Conservation (phyloP, 2,329 filamentous ascomycete genomes). For the Verticillium alfalfae region DNA sequence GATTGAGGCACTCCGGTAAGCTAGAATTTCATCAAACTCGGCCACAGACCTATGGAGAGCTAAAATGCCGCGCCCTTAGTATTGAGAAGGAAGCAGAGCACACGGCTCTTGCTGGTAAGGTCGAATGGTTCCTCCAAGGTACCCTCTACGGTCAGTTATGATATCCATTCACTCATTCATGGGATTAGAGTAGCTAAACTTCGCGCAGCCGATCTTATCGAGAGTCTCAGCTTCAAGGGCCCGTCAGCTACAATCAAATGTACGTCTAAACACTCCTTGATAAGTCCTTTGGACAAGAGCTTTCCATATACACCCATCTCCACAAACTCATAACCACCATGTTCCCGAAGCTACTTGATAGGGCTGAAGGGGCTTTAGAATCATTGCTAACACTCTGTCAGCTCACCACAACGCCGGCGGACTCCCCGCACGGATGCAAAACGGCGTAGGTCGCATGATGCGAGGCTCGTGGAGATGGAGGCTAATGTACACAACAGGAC, state of each 20-base stretch:
- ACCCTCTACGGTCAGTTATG: slow-evolving; percentile 50
- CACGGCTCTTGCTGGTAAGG: slow-evolving; percentile 63
- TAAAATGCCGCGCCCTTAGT: slow-evolving; percentile 10
- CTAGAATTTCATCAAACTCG: background rate
- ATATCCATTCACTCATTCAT: background rate
- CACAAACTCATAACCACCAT: too few relatives aligned
- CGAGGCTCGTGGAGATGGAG: background rate
- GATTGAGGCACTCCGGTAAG: slow-evolving; percentile 12
- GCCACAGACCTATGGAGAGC: background rate
- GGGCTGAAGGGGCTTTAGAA: background rate
- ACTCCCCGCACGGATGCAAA: slow-evolving; percentile 25
- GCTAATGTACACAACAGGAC: slow-evolving; percentile 9
- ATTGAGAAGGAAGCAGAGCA: slow-evolving; percentile 68
- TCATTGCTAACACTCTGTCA: slow-evolving; percentile 11
- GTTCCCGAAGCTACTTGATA: too few relatives aligned
- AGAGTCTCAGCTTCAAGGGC: slow-evolving; percentile 41
- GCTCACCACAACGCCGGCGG: slow-evolving; percentile 40
- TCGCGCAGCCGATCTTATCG: slow-evolving; percentile 29
- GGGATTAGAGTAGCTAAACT: background rate
- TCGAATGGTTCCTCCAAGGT: slow-evolving; percentile 84
- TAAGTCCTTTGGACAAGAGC: too few relatives aligned
- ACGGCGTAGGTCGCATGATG: slow-evolving; percentile 19
- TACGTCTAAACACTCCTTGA: background rate
- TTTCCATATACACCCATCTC: too few relatives aligned
- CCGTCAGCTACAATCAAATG: slow-evolving; percentile 46